Conservation (phyloP, 1,284 basidiomycete genomes). For the Macrocystidia cucumis region DNA sequence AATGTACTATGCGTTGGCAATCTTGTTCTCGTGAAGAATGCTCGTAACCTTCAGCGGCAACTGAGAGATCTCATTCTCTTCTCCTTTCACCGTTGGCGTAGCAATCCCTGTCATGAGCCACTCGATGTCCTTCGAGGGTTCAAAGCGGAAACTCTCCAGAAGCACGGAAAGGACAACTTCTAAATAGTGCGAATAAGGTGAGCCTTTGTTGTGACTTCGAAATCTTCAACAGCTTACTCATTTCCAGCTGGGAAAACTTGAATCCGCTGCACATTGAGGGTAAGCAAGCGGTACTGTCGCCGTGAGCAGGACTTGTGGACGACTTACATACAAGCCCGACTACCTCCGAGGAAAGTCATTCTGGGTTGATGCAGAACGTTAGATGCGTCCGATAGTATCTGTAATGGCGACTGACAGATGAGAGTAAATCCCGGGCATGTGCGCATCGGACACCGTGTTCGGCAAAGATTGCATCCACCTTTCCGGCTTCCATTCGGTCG, state of each 20-base stretch:
- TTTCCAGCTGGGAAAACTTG: slow-evolving; percentile 21
- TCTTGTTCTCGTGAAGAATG: no score
- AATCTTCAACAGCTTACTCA: slow-evolving; percentile 13
- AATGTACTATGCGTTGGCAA: no score
- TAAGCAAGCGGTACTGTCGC: not conserved
- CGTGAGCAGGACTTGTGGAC: no score
- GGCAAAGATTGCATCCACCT: slow-evolving; percentile 23
- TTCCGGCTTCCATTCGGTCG: slow-evolving; percentile 27
- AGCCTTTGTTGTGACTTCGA: no score
- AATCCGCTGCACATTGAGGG: slow-evolving; percentile 13
- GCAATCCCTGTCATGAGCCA: slow-evolving; percentile 17
- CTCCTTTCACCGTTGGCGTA: slow-evolving; percentile 11
- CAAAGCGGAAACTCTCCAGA: slow-evolving; percentile 15
- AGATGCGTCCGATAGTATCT: no score
- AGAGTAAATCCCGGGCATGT: slow-evolving; percentile 10
- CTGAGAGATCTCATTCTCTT: not conserved
- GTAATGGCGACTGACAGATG: slow-evolving; percentile 9
- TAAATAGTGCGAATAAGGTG: no score
- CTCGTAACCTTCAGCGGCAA: not conserved
- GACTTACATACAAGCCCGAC: not conserved
- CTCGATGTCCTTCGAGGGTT: slow-evolving; percentile 14
- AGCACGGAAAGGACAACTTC: slow-evolving; percentile 17
- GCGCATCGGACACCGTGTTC: slow-evolving; percentile 10
- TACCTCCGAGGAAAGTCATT: slow-evolving; percentile 1
- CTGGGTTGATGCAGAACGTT: no score